Evolutionary conservation across 371 early-diverging fungal species (phyloP), one percentile per base, ranked within the genome.

Genomic region (Mucor racemosus): DNA sequence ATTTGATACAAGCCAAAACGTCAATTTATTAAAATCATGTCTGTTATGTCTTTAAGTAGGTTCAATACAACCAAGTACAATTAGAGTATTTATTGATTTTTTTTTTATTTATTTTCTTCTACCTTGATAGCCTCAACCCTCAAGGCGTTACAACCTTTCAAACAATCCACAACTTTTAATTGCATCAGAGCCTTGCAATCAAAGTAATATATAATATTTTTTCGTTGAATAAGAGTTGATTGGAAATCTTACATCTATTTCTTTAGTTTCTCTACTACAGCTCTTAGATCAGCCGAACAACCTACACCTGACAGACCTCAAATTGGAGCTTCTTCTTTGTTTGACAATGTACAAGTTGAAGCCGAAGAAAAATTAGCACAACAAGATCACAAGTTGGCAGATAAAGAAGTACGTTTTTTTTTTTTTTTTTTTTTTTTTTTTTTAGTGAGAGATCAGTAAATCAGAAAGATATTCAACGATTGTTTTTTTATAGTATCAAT

Each of bases 281-380:
- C 71, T 19, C 35, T 57, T 35, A 54, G 55, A 63, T 40, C 42
- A 53, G 71, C 73, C 38, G 67, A 75, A 19, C 70, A 66, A 67
- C 78, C 80, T 34, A 50, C 61, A 54, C 54, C 65, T 4, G 64
- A 70, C 10, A 65, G 76, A 60, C 84, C 88, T 39, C 75, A 85
- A 56, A 64, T 81, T n/a, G 85, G 86, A 31, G 86, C 84, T 39
- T 88, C 88, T 21, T 82, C 86, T 11, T 66, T 88, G 36, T 88
- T 86, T 48, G 86, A 85, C 5, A 82, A 81, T 76, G 73, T 85
- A 48, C 73, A 75, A 62, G 69, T 76, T 19, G 78, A 81, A 70
- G 66, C 76, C 11, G 77, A 82, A 59, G 78, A 77, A 17, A 72
- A 72, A 11, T 68, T 80, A n/a, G 71, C 75, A 36, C 72, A 77